Evolutionary conservation across 2,329 filamentous ascomycete species (phyloP), one percentile per base, ranked within the genome.

Genomic region (Pseudogymnoascus sp.): DNA sequence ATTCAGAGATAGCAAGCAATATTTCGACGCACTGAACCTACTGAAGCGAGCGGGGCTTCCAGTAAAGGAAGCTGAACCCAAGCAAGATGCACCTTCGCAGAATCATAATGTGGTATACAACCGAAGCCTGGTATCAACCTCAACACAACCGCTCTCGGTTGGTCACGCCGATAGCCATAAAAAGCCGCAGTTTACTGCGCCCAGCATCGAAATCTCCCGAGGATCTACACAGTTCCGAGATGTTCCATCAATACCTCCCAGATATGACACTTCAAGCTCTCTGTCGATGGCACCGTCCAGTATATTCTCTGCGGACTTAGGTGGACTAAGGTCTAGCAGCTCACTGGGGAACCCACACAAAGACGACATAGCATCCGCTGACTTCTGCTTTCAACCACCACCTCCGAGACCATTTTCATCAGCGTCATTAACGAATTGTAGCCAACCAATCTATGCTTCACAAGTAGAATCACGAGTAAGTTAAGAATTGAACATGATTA

Each of bases 1-100:
- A 60, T 78, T 79, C 63, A 66, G 63, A 13, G 73, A 70, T 4
- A 67, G 72, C 8, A 59, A 66, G 26, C 76, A 77, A 60, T 79
- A 71, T 50, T 40, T 58, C 9, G 65, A 60, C 59, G 64, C 64
- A 36, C 11, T 66, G 13, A 72, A 62, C 64, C 62, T 63, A 68
- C 66, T 62, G 65, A 72, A 62, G 66, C 67, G 60, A 65, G 71
- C 68, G 66, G 78, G 61, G 60, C 62, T 73, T 72, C 58, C 70
- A 37, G 50, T 73, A 72, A 67, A 70, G 61, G 50, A 62, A 59
- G 33, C 29, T 29, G 26, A 24, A 59, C 35, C 41, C 62, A 60
- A 50, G 63, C 33, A 41, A 47, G 40, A 60, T 62, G 10, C 29
- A 2, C 54, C 36, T n/a, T 59, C 26, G 8, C 41, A 60, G 29